phyloP scores from a whole-genome alignment of 2,329 filamentous ascomycete species.

The Colletotrichum musicola region DNA sequence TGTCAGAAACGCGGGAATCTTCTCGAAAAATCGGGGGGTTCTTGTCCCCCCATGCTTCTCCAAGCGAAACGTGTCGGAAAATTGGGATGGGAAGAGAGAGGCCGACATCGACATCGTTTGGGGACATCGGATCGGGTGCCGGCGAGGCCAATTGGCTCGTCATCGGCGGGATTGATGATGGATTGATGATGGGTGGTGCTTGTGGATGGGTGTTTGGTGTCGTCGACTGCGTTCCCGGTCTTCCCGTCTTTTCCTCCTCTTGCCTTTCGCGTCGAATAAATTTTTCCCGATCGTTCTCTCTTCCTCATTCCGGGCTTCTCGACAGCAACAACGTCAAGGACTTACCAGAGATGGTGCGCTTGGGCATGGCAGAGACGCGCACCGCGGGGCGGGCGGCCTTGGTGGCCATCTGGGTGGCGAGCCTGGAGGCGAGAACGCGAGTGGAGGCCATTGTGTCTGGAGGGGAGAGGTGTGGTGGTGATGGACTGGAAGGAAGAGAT shows the following conservation, averaged over 20 bases:
- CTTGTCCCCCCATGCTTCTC: no score
- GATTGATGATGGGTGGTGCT: constrained; percentile 33
- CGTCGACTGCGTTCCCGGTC: constrained; percentile 10
- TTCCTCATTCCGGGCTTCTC: constrained; percentile 19
- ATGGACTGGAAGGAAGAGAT: constrained; percentile 41
- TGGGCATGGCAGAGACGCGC: constrained; percentile 75
- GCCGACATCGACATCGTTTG: constrained; percentile 24
- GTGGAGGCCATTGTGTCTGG: constrained; percentile 81
- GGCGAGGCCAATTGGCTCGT: constrained; percentile 48
- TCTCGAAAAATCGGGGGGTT: no score
- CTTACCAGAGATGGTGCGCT: constrained; percentile 83
- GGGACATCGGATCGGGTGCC: constrained; percentile 36
- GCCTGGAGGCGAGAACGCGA: constrained; percentile 82
- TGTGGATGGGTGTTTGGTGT: neutral
- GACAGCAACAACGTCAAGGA: constrained; percentile 41
- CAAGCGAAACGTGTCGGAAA: constrained; percentile 41
- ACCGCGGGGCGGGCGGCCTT: constrained; percentile 84
- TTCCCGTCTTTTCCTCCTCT: constrained; percentile 26
- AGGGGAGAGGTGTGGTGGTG: constrained; percentile 56
- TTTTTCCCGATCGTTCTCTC: neutral
- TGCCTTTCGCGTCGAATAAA: constrained; percentile 14
- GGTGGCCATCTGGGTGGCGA: constrained; percentile 79
- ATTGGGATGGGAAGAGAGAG: constrained; percentile 6
- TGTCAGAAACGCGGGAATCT: constrained; percentile 43
- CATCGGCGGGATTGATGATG: constrained; percentile 33